Evolutionary conservation across 495 filamentous ascomycete genomes (phyloP), one percentile per base, ranked within the genome.

Genomic region (Hapsidospora chrysogenum): DNA sequence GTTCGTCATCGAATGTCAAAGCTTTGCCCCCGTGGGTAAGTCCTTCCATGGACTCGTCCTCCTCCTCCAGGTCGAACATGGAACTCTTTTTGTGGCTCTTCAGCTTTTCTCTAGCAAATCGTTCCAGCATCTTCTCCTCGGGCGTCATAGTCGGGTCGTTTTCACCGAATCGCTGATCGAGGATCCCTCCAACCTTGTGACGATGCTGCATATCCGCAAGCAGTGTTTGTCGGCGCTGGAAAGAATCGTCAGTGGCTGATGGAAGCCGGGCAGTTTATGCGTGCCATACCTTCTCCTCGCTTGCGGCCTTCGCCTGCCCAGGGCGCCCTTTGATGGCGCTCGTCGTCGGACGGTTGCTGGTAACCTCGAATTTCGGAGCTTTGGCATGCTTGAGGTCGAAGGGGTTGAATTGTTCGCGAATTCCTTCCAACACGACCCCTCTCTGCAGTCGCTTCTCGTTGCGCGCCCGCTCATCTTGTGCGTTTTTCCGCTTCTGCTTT

Each of bases 381-480:
- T 70, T 61, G 17, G 73, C 68, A 9, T 69, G 67, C 54, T 89
- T 85, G 52, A 92, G 69, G 53, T 97, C 89, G 53, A 96, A 97
- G 2, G 89, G 89, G 56, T 95, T 96, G 72, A 95, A 95, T 43
- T 83, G 72, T 39, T 95, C 85, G 42, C 89, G 78, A 49, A 96
- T 94, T 33, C 68, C 69, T 46, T 80, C 68, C 35, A 97, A 62
- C 10, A 80, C 81, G 29, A 70, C 71, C 44, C 74, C 70, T 36
- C 77, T 69, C 54, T 82, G 70, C n/a, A 78, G 68, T 34, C 72
- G 65, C 43, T 79, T 76, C 43, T 80, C 72, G 41, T 70, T 67
- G 29, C 59, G 61, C 31, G 61, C 61, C 31, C 63, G 65, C 26
- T 70, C 70, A 50, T 72, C 64, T 50, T 76, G 74, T 25, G 66